Evolutionary conservation across 768 basidiomycete species (phyloP), one percentile per base, ranked within the genome.

Genomic region (Xanthoconium stramineum): DNA sequence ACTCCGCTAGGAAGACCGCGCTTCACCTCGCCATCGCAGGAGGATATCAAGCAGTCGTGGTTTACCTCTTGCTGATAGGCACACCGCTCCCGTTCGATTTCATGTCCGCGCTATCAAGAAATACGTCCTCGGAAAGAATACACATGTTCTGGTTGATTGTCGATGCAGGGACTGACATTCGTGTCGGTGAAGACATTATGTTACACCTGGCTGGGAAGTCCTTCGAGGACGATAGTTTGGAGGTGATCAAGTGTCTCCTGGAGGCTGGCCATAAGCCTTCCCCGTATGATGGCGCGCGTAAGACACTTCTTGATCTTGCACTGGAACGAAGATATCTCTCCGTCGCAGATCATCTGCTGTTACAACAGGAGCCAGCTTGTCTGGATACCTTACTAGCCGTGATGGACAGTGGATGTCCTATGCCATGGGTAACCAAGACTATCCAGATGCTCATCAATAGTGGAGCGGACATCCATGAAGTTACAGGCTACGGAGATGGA

Each of bases 301-400:
- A 53, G 30, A 59, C 47, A 1, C 57, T 47, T 24, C 36, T 59
- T 7, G 46, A 39, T 5, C 24, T 58, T 11, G 57, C 57, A 6
- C 0, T 58, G 11, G 48, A 58, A 36, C 6, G 2, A 11, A 6
- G 24, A 46, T 15, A n/a, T 14, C 0, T 2, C 0, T 20, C 37
- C 4, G 24, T 58, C 1, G 47, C 32, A 12, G 43, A 50, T 35
- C 58, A 57, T 38, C 45, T 58, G 13, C 9, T 59, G 3, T 32
- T 28, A 1, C 29, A 45, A 39, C 30, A 24, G 32, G 15, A 9
- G 17, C 12, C 13, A 5, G 10, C 37, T 4, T 24, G 36, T 11
- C 6, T 10, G 1, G 50, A 48, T 19, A 15, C 7, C 8, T 3
- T 32, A n/a, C 38, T 13, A 2, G 20, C 30, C 2, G 30, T 47